These are phyloP conservation scores for Dimargaris verticillata DNA, from an alignment of 192 early-diverging fungal genomes.

Conservation along the genomic window DNA sequence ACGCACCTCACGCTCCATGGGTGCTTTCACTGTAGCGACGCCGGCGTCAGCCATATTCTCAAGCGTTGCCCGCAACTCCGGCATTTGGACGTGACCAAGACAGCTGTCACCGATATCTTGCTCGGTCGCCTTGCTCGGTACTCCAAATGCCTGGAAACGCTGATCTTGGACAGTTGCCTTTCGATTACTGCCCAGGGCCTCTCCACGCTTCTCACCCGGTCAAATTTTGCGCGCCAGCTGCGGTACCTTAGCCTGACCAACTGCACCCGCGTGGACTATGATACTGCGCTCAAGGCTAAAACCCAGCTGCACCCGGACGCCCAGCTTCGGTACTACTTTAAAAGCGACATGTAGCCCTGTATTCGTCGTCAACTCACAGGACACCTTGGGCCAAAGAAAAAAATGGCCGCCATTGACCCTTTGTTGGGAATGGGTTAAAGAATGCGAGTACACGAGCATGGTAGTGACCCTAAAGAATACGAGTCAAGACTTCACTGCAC, in stretches of 20 bases:
- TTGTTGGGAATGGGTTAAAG: no score
- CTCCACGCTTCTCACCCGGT: background rate
- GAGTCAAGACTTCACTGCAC: no score
- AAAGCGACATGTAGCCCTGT: background rate
- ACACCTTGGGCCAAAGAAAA: no score
- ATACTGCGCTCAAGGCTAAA: background rate
- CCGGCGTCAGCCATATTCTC: conserved; percentile 8
- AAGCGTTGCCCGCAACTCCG: conserved; percentile 4
- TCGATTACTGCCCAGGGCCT: background rate
- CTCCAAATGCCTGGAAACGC: background rate
- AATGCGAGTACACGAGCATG: no score
- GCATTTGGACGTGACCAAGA: background rate
- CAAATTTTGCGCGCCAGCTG: background rate
- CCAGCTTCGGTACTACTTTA: conserved; percentile 5
- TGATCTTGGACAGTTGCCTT: background rate
- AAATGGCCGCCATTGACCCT: no score
- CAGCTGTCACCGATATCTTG: conserved; percentile 4
- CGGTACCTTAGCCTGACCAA: background rate
- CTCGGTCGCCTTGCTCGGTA: conserved; percentile 1
- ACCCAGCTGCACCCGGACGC: background rate
- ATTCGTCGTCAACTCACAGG: no score
- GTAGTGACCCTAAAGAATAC: no score
- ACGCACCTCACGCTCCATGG: conserved; percentile 1
- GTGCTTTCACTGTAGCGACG: conserved; percentile 1
- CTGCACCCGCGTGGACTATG: conserved; percentile 5